Evolutionary conservation across 768 basidiomycete species (phyloP), one percentile per base, ranked within the genome.

Genomic region (Cyclocybe aegerita): DNA sequence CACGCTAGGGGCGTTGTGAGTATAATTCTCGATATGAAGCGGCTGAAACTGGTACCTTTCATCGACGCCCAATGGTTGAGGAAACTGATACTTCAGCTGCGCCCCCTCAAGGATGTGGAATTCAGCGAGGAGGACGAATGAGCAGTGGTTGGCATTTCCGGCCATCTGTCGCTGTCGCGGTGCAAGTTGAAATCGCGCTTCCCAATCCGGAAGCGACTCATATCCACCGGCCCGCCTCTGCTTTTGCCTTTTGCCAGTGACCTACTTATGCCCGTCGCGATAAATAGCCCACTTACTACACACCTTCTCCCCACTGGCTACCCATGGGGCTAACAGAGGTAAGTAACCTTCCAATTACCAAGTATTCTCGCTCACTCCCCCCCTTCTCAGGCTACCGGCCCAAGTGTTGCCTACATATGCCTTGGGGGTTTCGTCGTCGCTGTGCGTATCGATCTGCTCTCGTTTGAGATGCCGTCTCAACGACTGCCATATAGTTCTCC

Each of bases 101-200:
- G 95, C 90, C 32, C 97, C 97, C 50, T 89, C 83, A 64, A 93
- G 86, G 56, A 99, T 98, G 74, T 99, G 92, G 73, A 99, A 99
- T 68, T 98, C 97, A n/a, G 97, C 97, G 46, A 98, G 81, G 42
- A 99, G 78, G 52, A 97, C 88, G 71, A 95, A 98, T 14, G 93
- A 91, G 59, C 89, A 90, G 66, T 91, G 89, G 50, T 88, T 82
- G 36, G 81, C 80, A 71, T 80, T 77, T 70, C 74, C 76, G 44
- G 78, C 66, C 85, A 87, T 57, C 16, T 17, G 44, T 23, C 23
- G 23, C 23, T 23, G 31, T 15, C 11, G 9, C 17, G 37, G 17
- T n/a, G 39, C 9, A n/a, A 41, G 23, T 17, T 16, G 29, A 39
- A 48, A 36, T 44, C 23, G 23, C 23, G 23, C 23, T 3, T 23